These are phyloP conservation scores for Setomelanomma holmii DNA, from an alignment of 2,329 filamentous ascomycete genomes.

Conservation along the genomic window DNA sequence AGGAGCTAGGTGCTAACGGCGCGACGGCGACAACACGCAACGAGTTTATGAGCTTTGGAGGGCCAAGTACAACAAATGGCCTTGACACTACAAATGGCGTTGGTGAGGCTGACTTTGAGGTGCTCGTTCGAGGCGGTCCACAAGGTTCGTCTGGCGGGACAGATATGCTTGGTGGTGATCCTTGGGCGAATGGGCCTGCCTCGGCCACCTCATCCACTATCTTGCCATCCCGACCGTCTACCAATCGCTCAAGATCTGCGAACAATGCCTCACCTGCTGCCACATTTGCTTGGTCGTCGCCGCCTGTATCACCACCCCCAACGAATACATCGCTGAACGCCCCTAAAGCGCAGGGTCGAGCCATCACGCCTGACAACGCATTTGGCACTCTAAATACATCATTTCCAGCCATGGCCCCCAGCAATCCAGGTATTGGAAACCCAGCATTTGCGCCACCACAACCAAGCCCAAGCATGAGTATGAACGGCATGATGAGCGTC, in stretches of 20 bases:
- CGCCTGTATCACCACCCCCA: slow-evolving; percentile 48
- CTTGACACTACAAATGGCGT: slow-evolving; percentile 61
- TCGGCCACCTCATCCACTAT: slow-evolving; percentile 40
- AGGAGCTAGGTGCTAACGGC: slow-evolving; percentile 74
- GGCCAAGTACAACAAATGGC: slow-evolving; percentile 60
- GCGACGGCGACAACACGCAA: slow-evolving; percentile 63
- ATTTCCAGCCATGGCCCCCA: slow-evolving; percentile 45
- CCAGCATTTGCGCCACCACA: slow-evolving; percentile 48
- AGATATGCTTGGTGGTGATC: slow-evolving; percentile 52
- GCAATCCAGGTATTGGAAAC: slow-evolving; percentile 43
- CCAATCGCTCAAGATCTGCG: slow-evolving; percentile 31
- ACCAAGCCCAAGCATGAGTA: slow-evolving; percentile 45
- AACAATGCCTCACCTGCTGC: slow-evolving; percentile 44
- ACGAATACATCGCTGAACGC: slow-evolving; percentile 28
- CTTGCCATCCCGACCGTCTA: slow-evolving; percentile 39
- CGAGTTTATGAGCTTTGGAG: slow-evolving; percentile 75
- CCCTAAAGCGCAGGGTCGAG: slow-evolving; percentile 46
- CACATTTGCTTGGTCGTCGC: slow-evolving; percentile 56
- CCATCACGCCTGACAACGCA: slow-evolving; percentile 61
- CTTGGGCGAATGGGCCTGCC: slow-evolving; percentile 50
- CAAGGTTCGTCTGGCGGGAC: slow-evolving; percentile 41
- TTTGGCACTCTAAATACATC: slow-evolving; percentile 49
- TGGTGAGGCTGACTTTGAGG: slow-evolving; percentile 82
- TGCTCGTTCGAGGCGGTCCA: slow-evolving; percentile 81
- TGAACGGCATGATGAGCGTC: slow-evolving; percentile 41